Evolutionary conservation across 192 early-diverging fungal genomes (phyloP), one percentile per base, ranked within the genome.

Genomic region (Coemansia umbellata): DNA sequence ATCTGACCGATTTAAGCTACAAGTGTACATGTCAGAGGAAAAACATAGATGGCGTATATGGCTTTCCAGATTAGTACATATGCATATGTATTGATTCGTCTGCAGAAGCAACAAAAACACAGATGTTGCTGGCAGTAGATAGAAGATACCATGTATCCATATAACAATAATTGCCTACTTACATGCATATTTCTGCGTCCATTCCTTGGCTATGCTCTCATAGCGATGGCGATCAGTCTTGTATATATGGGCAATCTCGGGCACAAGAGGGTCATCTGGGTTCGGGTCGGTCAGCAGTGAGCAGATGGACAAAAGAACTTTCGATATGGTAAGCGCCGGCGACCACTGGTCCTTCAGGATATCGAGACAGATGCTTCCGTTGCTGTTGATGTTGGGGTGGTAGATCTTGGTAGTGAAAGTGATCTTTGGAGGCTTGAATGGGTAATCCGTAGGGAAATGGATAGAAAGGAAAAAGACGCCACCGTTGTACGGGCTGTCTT

Each of bases 261-360:
- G 94, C 19, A 98, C 96, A 50, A 98, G 86, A 27, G 96, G 96
- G 79, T 97, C 93, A 66, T 91, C 86, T 30, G 96, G 96, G 67
- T 99, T 99, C 48, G 96, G 94, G 81, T 99, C 96, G 28, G 94
- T 96, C 60, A 99, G 82, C 81, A 99, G 81, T 39, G 94, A 97
- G 70, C 94, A 97, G 64, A 98, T 95, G n/a, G 93, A 96, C 52
- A 98, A 80, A 37, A 98, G 82, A 19, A 98, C 93, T 82, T 98
- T 98, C 55, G 93, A 95, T 53, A 98, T 95, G 53, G 96, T 98
- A 53, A 98, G 81, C 37, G 96, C 94, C 57, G 96, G 94, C 44
- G 91, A 94, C 96, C 96, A 98, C 67, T 98, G 94, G 69, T 98
- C 96, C 66, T 84, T 92, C 69, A 98, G 81, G 62, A 98, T 98